A percentile compares a stretch with the other conserved stretches of the same genome.
Evolutionary conservation across 352 stramenopile genomes (phyloP).

Genomic region (Globisporangium nodosum): DNA sequence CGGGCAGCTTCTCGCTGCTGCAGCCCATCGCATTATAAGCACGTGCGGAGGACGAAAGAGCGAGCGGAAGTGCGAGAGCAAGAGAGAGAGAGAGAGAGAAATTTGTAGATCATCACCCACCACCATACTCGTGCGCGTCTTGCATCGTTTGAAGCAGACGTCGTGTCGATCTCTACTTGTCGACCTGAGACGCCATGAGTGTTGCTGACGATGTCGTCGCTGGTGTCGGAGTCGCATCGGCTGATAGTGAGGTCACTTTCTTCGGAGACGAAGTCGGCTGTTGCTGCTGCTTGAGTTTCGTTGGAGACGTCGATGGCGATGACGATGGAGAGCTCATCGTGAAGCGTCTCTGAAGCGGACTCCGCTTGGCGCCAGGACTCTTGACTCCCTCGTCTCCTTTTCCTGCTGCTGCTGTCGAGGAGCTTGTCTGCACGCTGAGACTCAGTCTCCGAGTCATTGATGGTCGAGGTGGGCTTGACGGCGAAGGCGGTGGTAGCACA

Average conservation of each 20-base stretch:
- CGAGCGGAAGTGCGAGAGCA: background rate
- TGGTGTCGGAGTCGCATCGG: background rate
- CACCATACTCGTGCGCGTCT: background rate
- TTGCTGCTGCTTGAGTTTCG: conserved; percentile 3
- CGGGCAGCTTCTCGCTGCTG: conserved; percentile 94
- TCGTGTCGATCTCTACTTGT: background rate
- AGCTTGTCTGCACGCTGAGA: conserved; percentile 29
- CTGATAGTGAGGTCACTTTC: background rate
- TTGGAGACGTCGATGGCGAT: conserved; percentile 7
- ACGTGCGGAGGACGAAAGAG: background rate
- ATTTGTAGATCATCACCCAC: conserved; percentile 2
- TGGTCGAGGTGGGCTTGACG: conserved; percentile 9
- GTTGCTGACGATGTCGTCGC: background rate
- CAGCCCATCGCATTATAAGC: conserved; percentile 77
- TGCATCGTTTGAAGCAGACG: too few species aligned
- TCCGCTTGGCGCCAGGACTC: conserved; percentile 14
- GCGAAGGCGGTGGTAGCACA: conserved; percentile 7
- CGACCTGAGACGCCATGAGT: background rate
- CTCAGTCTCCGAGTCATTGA: conserved; percentile 31
- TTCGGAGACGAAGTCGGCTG: background rate
- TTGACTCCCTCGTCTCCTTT: background rate
- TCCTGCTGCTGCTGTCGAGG: background rate
- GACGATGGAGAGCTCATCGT: conserved; percentile 23
- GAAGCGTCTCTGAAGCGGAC: conserved; percentile 32
- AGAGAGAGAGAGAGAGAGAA: background rate